Percentiles rank a stretch among this genome's conserved stretches.
These are phyloP conservation scores for Rhodotorula mucilaginosa DNA, from an alignment of 1,284 basidiomycete species.

Conservation along the genomic window DNA sequence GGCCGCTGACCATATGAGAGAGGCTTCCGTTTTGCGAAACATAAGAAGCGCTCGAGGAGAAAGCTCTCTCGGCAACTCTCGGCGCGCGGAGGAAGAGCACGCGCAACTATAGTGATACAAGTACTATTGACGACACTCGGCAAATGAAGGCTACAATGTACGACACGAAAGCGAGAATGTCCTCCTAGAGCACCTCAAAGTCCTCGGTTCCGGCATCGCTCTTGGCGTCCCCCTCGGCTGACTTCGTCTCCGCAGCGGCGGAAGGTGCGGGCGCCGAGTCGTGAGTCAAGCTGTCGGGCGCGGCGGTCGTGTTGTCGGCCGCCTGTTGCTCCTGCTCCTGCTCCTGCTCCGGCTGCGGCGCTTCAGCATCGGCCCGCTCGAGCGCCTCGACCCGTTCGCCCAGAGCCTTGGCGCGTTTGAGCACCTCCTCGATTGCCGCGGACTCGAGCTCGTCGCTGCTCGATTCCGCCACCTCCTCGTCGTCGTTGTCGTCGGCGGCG, in stretches of 20 bases:
- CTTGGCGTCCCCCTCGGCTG: background rate
- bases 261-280: too few species aligned
- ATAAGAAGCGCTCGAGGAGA: too few species aligned
- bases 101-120: too few species aligned
- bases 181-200: conserved; percentile 6
- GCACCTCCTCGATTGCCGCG: background rate
- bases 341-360: too few species aligned
- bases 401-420: conserved; percentile 5
- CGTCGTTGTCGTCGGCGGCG: background rate
- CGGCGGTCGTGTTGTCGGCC: background rate
- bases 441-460: background rate
- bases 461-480: background rate
- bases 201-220: conserved; percentile 22
- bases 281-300: too few species aligned
- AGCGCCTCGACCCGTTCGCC: background rate
- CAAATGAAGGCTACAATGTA: background rate
- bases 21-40: too few species aligned
- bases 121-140: background rate
- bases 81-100: too few species aligned
- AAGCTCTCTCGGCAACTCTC: too few species aligned
- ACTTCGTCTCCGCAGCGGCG: background rate
- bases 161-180: too few species aligned
- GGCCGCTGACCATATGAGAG: too few species aligned
- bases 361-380: background rate
- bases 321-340: background rate